Evolutionary conservation across 2,329 filamentous ascomycete species (phyloP), one percentile per base, ranked within the genome.

Genomic region (Neurospora crassa): DNA sequence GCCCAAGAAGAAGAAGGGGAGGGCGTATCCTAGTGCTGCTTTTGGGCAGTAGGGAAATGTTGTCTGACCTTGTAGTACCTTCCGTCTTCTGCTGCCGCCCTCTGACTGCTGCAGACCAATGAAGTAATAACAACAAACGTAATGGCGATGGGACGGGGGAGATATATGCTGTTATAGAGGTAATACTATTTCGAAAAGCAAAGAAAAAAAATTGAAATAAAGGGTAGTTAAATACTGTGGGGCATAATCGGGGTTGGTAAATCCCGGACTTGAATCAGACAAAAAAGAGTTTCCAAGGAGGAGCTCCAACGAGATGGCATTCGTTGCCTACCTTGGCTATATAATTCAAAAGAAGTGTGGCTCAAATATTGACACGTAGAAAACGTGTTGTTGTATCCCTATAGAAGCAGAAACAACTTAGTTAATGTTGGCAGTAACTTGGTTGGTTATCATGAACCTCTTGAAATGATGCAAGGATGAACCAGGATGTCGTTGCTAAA

Each of bases 21-120:
- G 89, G 69, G 82, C 86, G 0, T 91, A 91, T 76, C 88, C 89
- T 2, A 84, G 87, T 12, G 88, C 88, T 8, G 88, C 88, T 11
- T 91, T 90, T 79, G 86, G 85, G 18, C 82, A 79, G 53, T 83
- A 72, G 63, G 20, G 43, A 24, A n/a, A 5, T 2, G 2, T n/a
- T 45, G 10, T 20, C 43, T 43, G 42, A 43, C 16, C 16, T 16
- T 42, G 16, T 42, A 16, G 16, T 42, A 16, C 41, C 41, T 42
- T 42, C 16, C 16, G 14, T 18, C 14, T 14, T 42, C 41, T 43
- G 41, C 41, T 43, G 41, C 41, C 41, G 41, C 16, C 41, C 41
- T 43, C 41, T 18, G 41, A 42, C 16, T 42, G 41, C 14, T 42
- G 16, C 41, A 42, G 16, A 42, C 14, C 14, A 7, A n/a, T n/a